Base-by-base conservation (phyloP, 2,329 filamentous ascomycete species). In the Aspergillus carbonarius region DNA sequence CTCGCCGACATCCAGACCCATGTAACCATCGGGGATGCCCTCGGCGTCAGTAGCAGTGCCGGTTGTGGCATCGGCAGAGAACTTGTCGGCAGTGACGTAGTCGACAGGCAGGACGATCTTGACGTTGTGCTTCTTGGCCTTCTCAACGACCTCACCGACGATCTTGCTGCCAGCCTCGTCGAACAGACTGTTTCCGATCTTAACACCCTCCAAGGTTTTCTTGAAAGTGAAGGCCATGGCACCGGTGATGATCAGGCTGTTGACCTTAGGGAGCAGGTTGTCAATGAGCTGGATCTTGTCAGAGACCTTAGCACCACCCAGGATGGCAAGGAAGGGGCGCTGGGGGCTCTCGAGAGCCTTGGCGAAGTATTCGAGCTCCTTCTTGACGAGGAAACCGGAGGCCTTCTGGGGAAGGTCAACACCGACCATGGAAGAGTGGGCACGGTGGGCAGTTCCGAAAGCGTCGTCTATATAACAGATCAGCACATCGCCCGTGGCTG, bases 201-300 rank as follows among this genome's bases (percentile, higher is more conserved):
- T 85, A 72, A 98, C 88, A 75, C 85, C 83, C 80, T 97, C 86
- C 58, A 98, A 85, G n/a, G 92, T 93, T 87, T 99, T 99, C 86
- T 98, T 98, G 87, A 99, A 99, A 70, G 95, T 99, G 83, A 98
- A 99, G 63, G 95, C 93, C 95, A 99, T 99, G 71, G 87, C 95
- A 75, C 95, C 95, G 77, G 93, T 96, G 80, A 99, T 89, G 79
- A 99, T 90, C 67, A 99, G 86, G 77, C 89, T 95, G 85, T 99
- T 86, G 78, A 99, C 93, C 86, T 99, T 98, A 80, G 92, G 91
- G 68, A 99, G 89, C 67, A 99, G 85, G 85, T 99, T 99, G 82
- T 99, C 93, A 75, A 99, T 98, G 70, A 99, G 86, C 84, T 97
- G 92, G 78, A 99, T 99, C 89, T 99, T 99, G 86, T 99, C 95